Evolutionary conservation across 345 rosid species (phyloP).

Genomic region (Carallia brachiata): DNA sequence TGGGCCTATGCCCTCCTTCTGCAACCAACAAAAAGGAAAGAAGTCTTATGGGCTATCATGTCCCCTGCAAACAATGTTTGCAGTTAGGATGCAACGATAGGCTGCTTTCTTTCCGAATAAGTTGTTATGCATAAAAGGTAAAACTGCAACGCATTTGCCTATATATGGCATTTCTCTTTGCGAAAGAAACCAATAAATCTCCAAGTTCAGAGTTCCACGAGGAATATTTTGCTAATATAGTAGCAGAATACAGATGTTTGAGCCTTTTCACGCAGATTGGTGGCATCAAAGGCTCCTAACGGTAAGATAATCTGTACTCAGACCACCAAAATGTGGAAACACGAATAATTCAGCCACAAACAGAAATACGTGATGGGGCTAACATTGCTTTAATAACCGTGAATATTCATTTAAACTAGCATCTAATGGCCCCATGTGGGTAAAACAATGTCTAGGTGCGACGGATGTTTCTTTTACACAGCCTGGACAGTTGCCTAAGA

Average conservation of each 20-base stretch:
- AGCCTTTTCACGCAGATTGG: not conserved
- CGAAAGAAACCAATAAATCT: not conserved
- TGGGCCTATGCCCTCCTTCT: too few species aligned
- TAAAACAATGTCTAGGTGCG: not conserved
- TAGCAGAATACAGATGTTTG: not conserved
- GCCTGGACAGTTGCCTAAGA: slow-evolving; percentile 52
- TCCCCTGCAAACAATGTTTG: too few species aligned
- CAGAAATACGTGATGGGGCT: not conserved
- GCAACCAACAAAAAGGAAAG: too few species aligned
- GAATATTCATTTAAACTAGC: slow-evolving; percentile 1
- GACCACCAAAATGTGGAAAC: not conserved
- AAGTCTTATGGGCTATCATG: too few species aligned
- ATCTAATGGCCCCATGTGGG: not conserved
- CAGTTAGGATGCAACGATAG: too few species aligned
- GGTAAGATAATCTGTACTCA: not conserved
- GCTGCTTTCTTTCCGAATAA: too few species aligned
- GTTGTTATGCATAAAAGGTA: too few species aligned
- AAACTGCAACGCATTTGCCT: not conserved
- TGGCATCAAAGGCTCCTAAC: slow-evolving; percentile 15
- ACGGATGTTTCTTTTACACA: slow-evolving; percentile 22
- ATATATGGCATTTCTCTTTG: not conserved
- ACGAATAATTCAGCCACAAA: not conserved
- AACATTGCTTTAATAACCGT: not conserved
- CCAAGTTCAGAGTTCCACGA: not conserved
- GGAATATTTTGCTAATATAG: not conserved